Evolutionary conservation across 2,329 filamentous ascomycete species (phyloP).

Genomic region (Alternaria triticimaculans): DNA sequence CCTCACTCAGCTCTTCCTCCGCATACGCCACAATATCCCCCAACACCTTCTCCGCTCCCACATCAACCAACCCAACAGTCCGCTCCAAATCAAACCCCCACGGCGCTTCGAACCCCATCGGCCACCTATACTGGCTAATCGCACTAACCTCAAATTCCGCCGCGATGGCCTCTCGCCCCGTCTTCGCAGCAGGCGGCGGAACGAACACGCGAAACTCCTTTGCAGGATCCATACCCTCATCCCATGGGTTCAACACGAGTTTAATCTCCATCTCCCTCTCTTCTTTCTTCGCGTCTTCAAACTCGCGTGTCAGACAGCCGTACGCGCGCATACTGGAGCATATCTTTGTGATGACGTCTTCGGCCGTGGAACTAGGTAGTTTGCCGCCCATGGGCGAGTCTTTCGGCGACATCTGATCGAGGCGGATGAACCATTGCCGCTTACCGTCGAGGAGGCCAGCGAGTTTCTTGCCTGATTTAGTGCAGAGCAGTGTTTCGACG

Average conservation of each 20-base stretch:
- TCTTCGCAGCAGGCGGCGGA: slow-evolving; percentile 35
- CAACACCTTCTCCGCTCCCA: background rate
- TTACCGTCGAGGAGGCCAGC: slow-evolving; percentile 9
- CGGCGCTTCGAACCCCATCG: background rate
- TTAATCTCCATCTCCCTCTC: slow-evolving; percentile 25
- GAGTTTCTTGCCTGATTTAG: slow-evolving; percentile 4
- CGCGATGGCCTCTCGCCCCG: background rate
- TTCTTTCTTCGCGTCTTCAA: slow-evolving; percentile 25
- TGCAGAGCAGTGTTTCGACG: slow-evolving; percentile 1
- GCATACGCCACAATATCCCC: slow-evolving; percentile 1
- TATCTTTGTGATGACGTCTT: slow-evolving; percentile 36
- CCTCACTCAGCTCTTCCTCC: slow-evolving; percentile 1
- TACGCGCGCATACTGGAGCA: slow-evolving; percentile 50
- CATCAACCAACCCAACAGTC: background rate
- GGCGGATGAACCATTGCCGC: slow-evolving; percentile 48
- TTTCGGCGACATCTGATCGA: slow-evolving; percentile 55
- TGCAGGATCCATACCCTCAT: slow-evolving; percentile 48
- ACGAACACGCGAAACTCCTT: slow-evolving; percentile 57
- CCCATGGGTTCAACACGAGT: slow-evolving; percentile 53
- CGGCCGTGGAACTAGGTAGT: background rate
- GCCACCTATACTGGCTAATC: slow-evolving; percentile 23
- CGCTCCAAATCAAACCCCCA: background rate
- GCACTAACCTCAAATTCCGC: slow-evolving; percentile 10
- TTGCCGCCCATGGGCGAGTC: slow-evolving; percentile 31
- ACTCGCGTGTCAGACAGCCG: slow-evolving; percentile 37